A percentile compares a stretch with the other conserved stretches of the same genome.
Evolutionary conservation across 257 asterid genomes (phyloP).

Genomic region (Perilla frutescens): DNA sequence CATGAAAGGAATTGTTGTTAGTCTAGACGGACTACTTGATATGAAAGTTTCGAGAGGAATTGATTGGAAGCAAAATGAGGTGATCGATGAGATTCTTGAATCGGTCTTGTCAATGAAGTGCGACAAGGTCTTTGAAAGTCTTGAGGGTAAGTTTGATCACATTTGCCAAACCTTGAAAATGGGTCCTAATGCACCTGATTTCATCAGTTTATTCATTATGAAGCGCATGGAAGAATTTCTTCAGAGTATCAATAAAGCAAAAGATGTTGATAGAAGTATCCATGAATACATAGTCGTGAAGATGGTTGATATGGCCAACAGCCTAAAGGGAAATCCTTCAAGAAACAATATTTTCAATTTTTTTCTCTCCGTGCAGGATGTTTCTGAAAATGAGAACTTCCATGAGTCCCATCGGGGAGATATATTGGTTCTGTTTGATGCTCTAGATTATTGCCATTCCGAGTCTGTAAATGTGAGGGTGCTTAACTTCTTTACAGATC

Average conservation of each 20-base stretch:
- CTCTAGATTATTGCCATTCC: slow-evolving; percentile 72
- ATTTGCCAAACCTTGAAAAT: slow-evolving; percentile 64
- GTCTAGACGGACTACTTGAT: slow-evolving; percentile 70
- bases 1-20: slow-evolving; percentile 59
- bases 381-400: slow-evolving; percentile 57
- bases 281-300: slow-evolving; percentile 65
- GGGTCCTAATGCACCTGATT: slow-evolving; percentile 70
- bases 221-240: slow-evolving; percentile 84
- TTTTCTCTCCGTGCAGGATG: slow-evolving; percentile 66
- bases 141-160: slow-evolving; percentile 68
- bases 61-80: slow-evolving; percentile 55
- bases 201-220: slow-evolving; percentile 63
- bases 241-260: slow-evolving; percentile 45
- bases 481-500: slow-evolving; percentile 79
- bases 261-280: slow-evolving; percentile 60
- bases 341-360: slow-evolving; percentile 50
- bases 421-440: slow-evolving; percentile 77
- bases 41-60: slow-evolving; percentile 54
- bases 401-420: slow-evolving; percentile 66
- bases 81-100: slow-evolving; percentile 64
- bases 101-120: slow-evolving; percentile 71
- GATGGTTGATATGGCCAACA: slow-evolving; percentile 66
- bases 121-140: slow-evolving; percentile 76
- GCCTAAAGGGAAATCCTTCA: slow-evolving; percentile 66
- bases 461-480: slow-evolving; percentile 76